These are phyloP conservation scores for Poa annua DNA, from an alignment of 176 grass and related monocot species.

Conservation along the genomic window DNA sequence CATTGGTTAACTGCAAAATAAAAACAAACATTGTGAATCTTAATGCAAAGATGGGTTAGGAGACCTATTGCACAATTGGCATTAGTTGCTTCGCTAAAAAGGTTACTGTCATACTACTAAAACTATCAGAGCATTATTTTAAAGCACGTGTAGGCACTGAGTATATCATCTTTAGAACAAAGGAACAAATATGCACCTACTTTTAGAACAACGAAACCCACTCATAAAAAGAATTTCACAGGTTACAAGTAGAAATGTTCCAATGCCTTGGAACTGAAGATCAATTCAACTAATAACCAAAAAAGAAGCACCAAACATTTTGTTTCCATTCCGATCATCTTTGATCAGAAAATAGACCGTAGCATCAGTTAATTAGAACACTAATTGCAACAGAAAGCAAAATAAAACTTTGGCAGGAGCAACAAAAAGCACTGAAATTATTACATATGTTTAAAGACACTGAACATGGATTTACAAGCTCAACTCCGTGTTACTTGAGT, in stretches of 20 bases:
- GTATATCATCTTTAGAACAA: not conserved
- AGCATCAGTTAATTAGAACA: not conserved
- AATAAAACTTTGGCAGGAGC: not conserved
- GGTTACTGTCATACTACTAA: not conserved
- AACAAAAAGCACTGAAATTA: not conserved
- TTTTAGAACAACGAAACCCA: not conserved
- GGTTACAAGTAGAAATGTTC: not conserved
- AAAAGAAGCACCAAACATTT: not conserved
- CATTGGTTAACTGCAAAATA: not conserved
- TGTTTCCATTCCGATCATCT: not conserved
- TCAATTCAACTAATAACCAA: no score
- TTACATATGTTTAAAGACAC: not conserved
- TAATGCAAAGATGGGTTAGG: not conserved
- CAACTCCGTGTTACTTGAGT: not conserved
- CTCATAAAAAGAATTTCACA: not conserved
- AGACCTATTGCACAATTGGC: not conserved
- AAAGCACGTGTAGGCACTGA: not conserved
- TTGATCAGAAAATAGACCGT: not conserved
- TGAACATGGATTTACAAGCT: not conserved
- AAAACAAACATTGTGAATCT: not conserved
- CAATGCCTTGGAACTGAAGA: not conserved
- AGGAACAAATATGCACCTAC: not conserved
- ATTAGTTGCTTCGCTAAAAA: not conserved
- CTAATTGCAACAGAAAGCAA: not conserved
- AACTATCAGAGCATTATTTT: not conserved